Conservation (phyloP, 2,329 filamentous ascomycete genomes). For the Paraphaeosphaeria sporulosa region DNA sequence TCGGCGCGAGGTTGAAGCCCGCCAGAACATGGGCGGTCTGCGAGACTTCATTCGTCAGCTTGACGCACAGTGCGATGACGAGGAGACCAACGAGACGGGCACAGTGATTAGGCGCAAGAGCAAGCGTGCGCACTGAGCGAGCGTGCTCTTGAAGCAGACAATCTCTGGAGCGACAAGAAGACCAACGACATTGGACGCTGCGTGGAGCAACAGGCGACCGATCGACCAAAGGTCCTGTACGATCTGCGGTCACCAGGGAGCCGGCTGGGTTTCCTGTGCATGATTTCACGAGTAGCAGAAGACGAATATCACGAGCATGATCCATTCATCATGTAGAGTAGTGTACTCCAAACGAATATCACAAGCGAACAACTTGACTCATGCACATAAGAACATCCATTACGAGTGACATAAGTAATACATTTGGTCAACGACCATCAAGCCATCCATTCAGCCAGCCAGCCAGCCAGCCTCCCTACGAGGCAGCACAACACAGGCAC, state of each 20-base stretch:
- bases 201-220: neutral
- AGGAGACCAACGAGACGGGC: conserved; percentile 3
- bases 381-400: neutral
- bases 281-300: neutral
- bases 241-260: too few species aligned
- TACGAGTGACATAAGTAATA: neutral
- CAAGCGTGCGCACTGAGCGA: neutral
- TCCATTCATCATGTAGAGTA: neutral
- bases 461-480: neutral
- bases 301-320: neutral
- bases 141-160: neutral
- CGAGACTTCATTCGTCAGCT: neutral
- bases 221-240: neutral
- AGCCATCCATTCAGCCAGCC: neutral
- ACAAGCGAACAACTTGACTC: neutral
- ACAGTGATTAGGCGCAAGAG: conserved; percentile 1
- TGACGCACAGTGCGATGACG: neutral
- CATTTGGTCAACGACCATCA: neutral
- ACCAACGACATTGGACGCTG: neutral
- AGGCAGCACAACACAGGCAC: neutral
- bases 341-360: neutral
- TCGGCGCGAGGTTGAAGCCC: neutral
- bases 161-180: neutral
- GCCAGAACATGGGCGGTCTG: neutral
- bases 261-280: too few species aligned